Base-by-base conservation (phyloP, 495 filamentous ascomycete species). In the Pyronema domesticum region DNA sequence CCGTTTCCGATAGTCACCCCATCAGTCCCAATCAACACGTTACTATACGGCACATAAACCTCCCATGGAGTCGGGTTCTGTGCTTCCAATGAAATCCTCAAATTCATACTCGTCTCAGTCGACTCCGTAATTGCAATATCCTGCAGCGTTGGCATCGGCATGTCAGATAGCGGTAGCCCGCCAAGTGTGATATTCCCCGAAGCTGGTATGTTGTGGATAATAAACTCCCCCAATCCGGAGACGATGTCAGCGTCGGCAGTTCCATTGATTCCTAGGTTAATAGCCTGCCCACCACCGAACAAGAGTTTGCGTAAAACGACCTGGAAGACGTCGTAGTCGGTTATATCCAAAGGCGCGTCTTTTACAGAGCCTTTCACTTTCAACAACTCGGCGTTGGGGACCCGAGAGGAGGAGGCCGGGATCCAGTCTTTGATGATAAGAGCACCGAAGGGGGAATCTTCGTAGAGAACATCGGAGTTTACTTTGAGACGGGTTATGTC, bases 21-120 rank as follows among this genome's bases (percentile, higher is more conserved):
- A 59, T 94, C 91, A 65, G 74, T 80, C 30, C 83, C 63, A 35
- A 96, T 63, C 54, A 86, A 73, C 37, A 94, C 71, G 62, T 86
- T 85, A 46, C 84, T 60, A 56, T 80, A 89, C 7, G 91, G 89
- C 39, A 98, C 70, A 15, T 72, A 71, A 0, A 83, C 86, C 19
- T 83, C 80, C 67, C 95, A 95, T 0, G 79, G 70, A 0, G 87
- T 93, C 3, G 91, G 91, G 62, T 98, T 98, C 1, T 83, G 89
- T 56, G 95, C 71, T 64, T 89, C 91, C 54, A 93, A 69, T 17
- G 63, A 69, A 8, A 85, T 81, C 55, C 76, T 70, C 8, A 95
- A 66, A 11, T 75, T 77, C 17, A 95, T 67, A 5, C 80, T 83
- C 13, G 79, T 75, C 40, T 74, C 68, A 3, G 80, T 79, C 0